A percentile compares a stretch with the other conserved stretches of the same genome.
Conservation (phyloP, 345 rosid species). For the Linum usitatissimum region DNA sequence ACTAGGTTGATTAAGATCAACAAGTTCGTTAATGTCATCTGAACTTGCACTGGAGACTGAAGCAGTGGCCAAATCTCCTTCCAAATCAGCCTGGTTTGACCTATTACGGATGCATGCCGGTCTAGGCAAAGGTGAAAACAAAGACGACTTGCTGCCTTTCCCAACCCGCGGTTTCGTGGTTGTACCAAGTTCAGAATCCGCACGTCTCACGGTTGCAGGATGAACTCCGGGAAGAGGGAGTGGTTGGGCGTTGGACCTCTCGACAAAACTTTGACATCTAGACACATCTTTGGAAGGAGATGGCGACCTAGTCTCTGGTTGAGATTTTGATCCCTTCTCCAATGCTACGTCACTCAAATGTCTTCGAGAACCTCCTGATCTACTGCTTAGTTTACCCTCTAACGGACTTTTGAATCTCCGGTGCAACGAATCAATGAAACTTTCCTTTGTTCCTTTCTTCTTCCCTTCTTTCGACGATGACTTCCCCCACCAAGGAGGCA, state of each 20-base stretch:
- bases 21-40: constrained; percentile 47
- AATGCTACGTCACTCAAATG: constrained; percentile 38
- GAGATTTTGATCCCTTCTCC: constrained; percentile 34
- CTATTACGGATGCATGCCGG: constrained; percentile 37
- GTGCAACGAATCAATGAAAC: constrained; percentile 52
- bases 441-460: constrained; percentile 65
- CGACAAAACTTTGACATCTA: constrained; percentile 78
- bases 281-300: constrained; percentile 63
- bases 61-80: constrained; percentile 55
- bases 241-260: constrained; percentile 63
- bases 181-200: constrained; percentile 40
- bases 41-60: constrained; percentile 63
- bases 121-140: constrained; percentile 53
- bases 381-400: constrained; percentile 38
- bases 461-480: constrained; percentile 60
- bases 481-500: constrained; percentile 77
- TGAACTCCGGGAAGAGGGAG: constrained; percentile 64
- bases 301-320: constrained; percentile 55
- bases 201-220: constrained; percentile 25
- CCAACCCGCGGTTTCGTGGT: constrained; percentile 39
- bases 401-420: constrained; percentile 47
- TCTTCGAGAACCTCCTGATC: constrained; percentile 36
- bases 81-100: constrained; percentile 33
- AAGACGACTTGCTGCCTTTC: constrained; percentile 27
- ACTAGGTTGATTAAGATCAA: constrained; percentile 41